Conservation (phyloP, 805 yeast species). For the Sugiyamaella floridensis region DNA sequence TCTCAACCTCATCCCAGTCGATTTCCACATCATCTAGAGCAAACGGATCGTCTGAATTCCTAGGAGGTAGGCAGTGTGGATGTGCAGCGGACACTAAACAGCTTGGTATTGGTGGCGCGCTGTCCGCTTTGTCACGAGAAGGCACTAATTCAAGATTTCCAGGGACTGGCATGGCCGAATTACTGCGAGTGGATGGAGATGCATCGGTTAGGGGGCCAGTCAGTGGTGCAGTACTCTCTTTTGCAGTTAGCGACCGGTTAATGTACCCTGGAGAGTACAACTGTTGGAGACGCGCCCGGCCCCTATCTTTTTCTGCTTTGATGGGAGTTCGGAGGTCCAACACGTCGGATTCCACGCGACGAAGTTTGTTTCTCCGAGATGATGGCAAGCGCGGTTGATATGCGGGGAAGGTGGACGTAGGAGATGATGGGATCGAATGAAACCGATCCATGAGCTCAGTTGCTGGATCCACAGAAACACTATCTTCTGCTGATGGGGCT, state of each 20-base stretch:
- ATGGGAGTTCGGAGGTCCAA: background rate
- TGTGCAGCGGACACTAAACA: no score
- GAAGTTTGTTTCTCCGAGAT: background rate
- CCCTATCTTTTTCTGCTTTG: background rate
- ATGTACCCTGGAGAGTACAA: constrained; percentile 20
- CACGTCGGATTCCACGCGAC: constrained; percentile 7
- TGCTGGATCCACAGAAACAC: constrained; percentile 16
- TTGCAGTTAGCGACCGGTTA: constrained; percentile 10
- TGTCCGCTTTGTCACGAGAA: no score
- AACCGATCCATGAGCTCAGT: constrained; percentile 19
- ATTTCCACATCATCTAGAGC: constrained; percentile 8
- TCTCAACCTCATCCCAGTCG: constrained; percentile 11
- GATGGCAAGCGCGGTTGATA: background rate
- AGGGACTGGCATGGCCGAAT: no score
- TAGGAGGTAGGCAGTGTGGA: no score
- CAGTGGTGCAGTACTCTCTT: background rate
- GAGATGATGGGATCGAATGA: constrained; percentile 11
- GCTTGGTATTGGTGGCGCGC: no score
- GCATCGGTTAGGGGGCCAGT: background rate
- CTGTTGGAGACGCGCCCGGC: constrained; percentile 1
- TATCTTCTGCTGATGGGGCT: background rate
- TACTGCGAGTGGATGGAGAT: background rate
- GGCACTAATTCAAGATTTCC: no score
- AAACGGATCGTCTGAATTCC: background rate
- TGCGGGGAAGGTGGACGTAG: constrained; percentile 18